A percentile compares a stretch with the other conserved stretches of the same genome.
Evolutionary conservation across 1,139 yeast species (phyloP).

Genomic region (Saccharomycopsis phalli): DNA sequence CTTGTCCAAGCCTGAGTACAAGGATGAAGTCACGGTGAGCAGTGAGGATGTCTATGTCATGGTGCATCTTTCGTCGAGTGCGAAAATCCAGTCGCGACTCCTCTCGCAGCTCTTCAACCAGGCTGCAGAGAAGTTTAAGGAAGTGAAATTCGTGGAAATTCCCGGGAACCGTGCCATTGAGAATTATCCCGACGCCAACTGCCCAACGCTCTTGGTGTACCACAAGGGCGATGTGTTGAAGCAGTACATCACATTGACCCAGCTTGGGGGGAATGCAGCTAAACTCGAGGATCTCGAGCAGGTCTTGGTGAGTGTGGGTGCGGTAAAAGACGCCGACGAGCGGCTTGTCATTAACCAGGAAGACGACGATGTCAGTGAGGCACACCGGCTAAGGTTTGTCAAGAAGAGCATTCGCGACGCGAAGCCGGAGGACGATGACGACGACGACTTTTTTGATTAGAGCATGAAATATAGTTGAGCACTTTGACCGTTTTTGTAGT

Average conservation of each 20-base stretch:
- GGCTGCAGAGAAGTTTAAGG: slow-evolving; percentile 56
- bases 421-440: slow-evolving; percentile 39
- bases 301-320: slow-evolving; percentile 54
- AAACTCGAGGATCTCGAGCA: slow-evolving; percentile 59
- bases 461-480: too few relatives aligned
- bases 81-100: slow-evolving; percentile 66
- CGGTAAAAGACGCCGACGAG: slow-evolving; percentile 56
- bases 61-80: slow-evolving; percentile 66
- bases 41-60: slow-evolving; percentile 54
- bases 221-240: slow-evolving; percentile 65
- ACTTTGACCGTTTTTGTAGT: too few relatives aligned
- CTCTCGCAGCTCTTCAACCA: slow-evolving; percentile 45
- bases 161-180: slow-evolving; percentile 86
- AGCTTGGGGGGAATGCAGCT: slow-evolving; percentile 79
- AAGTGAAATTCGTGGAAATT: slow-evolving; percentile 84
- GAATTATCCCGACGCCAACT: slow-evolving; percentile 77
- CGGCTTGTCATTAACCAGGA: slow-evolving; percentile 57
- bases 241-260: slow-evolving; percentile 70
- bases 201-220: slow-evolving; percentile 85
- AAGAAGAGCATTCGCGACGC: slow-evolving; percentile 44
- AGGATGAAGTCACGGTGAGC: slow-evolving; percentile 75
- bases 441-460: slow-evolving; percentile 36
- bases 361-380: slow-evolving; percentile 39
- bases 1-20: slow-evolving; percentile 80
- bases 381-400: slow-evolving; percentile 42